Evolutionary conservation across 2,329 filamentous ascomycete genomes (phyloP).

Genomic region (Hymenotorrendiella dingleyae): DNA sequence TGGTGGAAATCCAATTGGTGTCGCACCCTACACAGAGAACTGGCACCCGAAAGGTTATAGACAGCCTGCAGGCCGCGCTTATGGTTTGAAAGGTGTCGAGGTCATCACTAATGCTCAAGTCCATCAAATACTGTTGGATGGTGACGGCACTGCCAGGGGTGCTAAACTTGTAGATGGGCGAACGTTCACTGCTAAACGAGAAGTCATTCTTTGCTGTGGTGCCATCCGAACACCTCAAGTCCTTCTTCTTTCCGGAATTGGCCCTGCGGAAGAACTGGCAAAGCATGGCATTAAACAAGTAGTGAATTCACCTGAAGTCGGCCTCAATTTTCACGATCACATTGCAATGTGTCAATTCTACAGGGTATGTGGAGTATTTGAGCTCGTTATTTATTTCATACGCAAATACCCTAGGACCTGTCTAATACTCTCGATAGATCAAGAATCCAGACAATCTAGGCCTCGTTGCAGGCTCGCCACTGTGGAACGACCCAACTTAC

Average conservation of each 20-base stretch:
- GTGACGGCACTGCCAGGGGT: neutral
- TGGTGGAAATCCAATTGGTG: neutral
- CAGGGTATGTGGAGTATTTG: conserved; percentile 6
- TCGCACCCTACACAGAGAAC: neutral
- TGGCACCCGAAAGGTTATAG: neutral
- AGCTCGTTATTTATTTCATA: no score
- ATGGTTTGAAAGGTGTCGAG: neutral
- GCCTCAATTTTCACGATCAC: conserved; percentile 50
- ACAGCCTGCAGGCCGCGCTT: neutral
- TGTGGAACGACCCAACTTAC: neutral
- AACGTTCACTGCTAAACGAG: conserved; percentile 29
- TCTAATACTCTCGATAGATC: no score
- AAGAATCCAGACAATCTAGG: neutral
- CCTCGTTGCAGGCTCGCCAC: neutral
- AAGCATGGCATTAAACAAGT: conserved; percentile 43
- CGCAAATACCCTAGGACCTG: no score
- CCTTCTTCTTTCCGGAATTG: conserved; percentile 40
- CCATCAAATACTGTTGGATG: no score
- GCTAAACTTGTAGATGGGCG: neutral
- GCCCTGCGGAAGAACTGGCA: conserved; percentile 33
- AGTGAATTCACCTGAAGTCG: conserved; percentile 51
- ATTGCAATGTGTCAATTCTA: conserved; percentile 36
- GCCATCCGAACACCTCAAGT: conserved; percentile 39
- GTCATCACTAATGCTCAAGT: neutral
- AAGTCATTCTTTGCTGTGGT: conserved; percentile 42